phyloP scores from a whole-genome alignment of 208 protist genomes.

The Trypanosoma brucei region DNA sequence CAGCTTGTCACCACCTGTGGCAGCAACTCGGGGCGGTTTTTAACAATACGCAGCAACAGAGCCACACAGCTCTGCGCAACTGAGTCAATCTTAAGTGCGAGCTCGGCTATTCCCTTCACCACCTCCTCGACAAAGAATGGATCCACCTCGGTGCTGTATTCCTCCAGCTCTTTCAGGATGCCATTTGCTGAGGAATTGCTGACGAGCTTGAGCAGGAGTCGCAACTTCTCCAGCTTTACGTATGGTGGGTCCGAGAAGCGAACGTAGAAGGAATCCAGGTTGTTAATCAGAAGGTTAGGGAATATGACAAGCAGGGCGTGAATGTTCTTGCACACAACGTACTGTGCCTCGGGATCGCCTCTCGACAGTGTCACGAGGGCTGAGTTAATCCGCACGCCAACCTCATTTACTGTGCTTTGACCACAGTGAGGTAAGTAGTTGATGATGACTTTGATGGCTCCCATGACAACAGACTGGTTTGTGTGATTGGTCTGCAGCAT shows the following conservation, averaged over 20 bases:
- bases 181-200: constrained; percentile 88
- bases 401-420: constrained; percentile 46
- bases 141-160: constrained; percentile 98
- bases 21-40: constrained; percentile 52
- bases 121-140: constrained; percentile 97
- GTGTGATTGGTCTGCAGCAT: constrained; percentile 94
- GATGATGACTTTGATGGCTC: constrained; percentile 93
- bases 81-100: constrained; percentile 97
- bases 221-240: constrained; percentile 99
- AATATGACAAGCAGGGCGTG: constrained; percentile 97
- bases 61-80: constrained; percentile 92
- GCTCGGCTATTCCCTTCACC: constrained; percentile 94
- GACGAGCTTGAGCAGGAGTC: constrained; percentile 97
- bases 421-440: constrained; percentile 55
- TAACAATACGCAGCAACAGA: constrained; percentile 65
- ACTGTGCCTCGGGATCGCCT: constrained; percentile 95
- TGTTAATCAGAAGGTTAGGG: constrained; percentile 89
- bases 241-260: constrained; percentile 99
- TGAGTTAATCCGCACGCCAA: constrained; percentile 92
- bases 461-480: constrained; percentile 98
- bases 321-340: constrained; percentile 98
- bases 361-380: constrained; percentile 89
- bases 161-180: constrained; percentile 95
- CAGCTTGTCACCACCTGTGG: constrained; percentile 71
- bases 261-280: constrained; percentile 97